Conservation (phyloP, 2,329 filamentous ascomycete species). For the Sclerotinia borealis region DNA sequence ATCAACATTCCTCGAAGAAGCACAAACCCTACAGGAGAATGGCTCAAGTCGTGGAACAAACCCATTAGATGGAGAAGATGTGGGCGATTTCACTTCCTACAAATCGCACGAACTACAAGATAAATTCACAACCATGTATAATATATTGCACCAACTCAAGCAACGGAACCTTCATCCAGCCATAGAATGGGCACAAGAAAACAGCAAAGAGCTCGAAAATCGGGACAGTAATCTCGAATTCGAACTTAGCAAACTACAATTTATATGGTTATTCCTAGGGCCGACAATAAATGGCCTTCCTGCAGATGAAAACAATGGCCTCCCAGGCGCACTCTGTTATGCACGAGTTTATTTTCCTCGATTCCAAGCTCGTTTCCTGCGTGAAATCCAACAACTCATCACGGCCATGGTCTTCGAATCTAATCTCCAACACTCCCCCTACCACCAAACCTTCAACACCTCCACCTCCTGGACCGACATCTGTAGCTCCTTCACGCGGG, state of each 20-base stretch:
- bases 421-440: slow-evolving; percentile 73
- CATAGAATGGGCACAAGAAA: slow-evolving; percentile 75
- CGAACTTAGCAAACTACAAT: slow-evolving; percentile 84
- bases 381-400: slow-evolving; percentile 75
- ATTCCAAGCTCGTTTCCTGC: slow-evolving; percentile 69
- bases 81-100: slow-evolving; percentile 46
- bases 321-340: slow-evolving; percentile 65
- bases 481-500: slow-evolving; percentile 78
- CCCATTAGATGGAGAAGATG: slow-evolving; percentile 26
- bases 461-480: slow-evolving; percentile 75
- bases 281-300: slow-evolving; percentile 48
- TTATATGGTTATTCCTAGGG: slow-evolving; percentile 78
- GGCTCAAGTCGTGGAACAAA: slow-evolving; percentile 29
- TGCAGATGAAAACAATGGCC: slow-evolving; percentile 49
- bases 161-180: slow-evolving; percentile 71
- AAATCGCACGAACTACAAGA: slow-evolving; percentile 65
- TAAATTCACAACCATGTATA: slow-evolving; percentile 85
- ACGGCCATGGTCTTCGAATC: slow-evolving; percentile 73
- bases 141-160: slow-evolving; percentile 74
- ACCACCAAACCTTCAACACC: slow-evolving; percentile 70
- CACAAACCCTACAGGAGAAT: slow-evolving; percentile 40
- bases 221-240: slow-evolving; percentile 93
- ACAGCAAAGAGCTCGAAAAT: slow-evolving; percentile 65
- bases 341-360: slow-evolving; percentile 66
- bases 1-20: slow-evolving; percentile 75